Percentiles rank a stretch among this genome's conserved stretches.
These are phyloP conservation scores for Bothriochloa decipiens DNA, from an alignment of 176 grass and related monocot species.

Conservation along the genomic window DNA sequence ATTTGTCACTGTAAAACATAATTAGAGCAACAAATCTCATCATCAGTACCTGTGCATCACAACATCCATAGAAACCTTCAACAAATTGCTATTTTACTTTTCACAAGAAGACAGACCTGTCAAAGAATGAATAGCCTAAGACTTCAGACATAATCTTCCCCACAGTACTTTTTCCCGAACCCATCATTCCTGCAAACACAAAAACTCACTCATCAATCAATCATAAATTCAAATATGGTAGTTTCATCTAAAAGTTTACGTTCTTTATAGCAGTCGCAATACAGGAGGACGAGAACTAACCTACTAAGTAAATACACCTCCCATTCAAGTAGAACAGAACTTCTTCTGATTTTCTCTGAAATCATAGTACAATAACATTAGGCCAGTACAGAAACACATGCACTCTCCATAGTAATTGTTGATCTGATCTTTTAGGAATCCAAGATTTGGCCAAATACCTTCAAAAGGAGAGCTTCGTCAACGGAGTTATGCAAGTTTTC, in stretches of 20 bases:
- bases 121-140: conserved; percentile 91
- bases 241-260: background rate
- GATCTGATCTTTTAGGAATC: background rate
- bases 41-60: conserved; percentile 24
- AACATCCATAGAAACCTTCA: background rate
- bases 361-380: conserved; percentile 46
- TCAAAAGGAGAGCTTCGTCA: conserved; percentile 77
- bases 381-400: background rate
- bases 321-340: conserved; percentile 78
- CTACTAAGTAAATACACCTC: conserved; percentile 95
- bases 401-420: background rate
- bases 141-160: conserved; percentile 95
- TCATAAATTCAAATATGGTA: conserved; percentile 16
- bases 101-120: conserved; percentile 67
- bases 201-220: conserved; percentile 15
- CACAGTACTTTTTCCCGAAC: conserved; percentile 95
- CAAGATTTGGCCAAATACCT: conserved; percentile 51
- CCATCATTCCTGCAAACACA: conserved; percentile 87
- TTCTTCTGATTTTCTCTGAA: conserved; percentile 96
- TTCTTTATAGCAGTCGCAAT: conserved; percentile 11
- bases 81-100: conserved; percentile 25
- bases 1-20: conserved; percentile 82
- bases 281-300: conserved; percentile 52
- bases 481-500: conserved; percentile 68
- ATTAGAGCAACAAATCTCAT: conserved; percentile 30